A percentile compares a stretch with the other conserved stretches of the same genome.
phyloP scores from a whole-genome alignment of 257 asterid genomes.

The Scutellaria baicalensis region DNA sequence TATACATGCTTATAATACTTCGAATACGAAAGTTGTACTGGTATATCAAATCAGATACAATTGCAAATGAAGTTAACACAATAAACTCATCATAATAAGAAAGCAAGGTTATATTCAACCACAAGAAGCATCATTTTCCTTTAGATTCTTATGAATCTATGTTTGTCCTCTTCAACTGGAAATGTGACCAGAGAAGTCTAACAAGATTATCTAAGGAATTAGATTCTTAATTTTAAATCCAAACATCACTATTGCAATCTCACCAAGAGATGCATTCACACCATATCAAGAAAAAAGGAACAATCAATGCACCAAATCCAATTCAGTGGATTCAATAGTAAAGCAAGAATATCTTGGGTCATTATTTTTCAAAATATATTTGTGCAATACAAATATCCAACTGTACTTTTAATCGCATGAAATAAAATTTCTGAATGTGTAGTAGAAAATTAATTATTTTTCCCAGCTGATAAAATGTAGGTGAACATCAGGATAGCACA shows the following conservation, averaged over 20 bases:
- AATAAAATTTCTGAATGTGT: not conserved
- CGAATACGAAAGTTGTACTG: too few relatives aligned
- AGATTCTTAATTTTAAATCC: not conserved
- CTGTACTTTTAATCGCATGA: not conserved
- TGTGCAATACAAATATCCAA: not conserved
- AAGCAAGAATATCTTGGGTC: not conserved
- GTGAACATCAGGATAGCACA: not conserved
- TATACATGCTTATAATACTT: not conserved
- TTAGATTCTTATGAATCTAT: too few relatives aligned
- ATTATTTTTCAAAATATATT: not conserved
- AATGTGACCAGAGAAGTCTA: not conserved
- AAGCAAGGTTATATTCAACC: too few relatives aligned
- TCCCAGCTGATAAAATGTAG: not conserved
- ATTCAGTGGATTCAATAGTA: not conserved
- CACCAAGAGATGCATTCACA: not conserved
- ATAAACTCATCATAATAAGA: too few relatives aligned
- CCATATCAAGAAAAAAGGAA: not conserved
- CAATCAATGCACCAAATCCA: not conserved
- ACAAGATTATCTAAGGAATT: not conserved
- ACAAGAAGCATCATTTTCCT: too few relatives aligned
- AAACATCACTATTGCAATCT: not conserved
- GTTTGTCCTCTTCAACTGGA: too few relatives aligned
- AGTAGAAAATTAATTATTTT: not conserved
- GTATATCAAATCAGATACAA: too few relatives aligned
- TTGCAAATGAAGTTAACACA: too few relatives aligned